Percentiles rank a stretch among this genome's conserved stretches.
Evolutionary conservation across 2,329 filamentous ascomycete species (phyloP).

Genomic region (Clarireedia monteithiana): DNA sequence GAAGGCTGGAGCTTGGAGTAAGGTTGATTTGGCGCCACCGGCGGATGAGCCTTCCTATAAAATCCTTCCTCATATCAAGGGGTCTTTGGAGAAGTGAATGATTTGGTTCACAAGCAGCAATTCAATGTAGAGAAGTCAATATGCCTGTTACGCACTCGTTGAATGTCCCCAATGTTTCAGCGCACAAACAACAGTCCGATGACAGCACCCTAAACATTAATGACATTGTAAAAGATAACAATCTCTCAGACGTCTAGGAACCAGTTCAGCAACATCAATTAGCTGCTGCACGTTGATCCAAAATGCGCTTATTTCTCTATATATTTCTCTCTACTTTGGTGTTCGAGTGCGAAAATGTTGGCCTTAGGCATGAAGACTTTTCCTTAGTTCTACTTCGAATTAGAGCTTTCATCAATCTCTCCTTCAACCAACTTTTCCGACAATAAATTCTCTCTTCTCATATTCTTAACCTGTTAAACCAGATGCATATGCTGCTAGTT

Average conservation of each 20-base stretch:
- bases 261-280: no score
- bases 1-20: slow-evolving; percentile 21
- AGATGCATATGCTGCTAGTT: slow-evolving; percentile 17
- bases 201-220: no score
- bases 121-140: no score
- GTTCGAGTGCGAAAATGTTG: no score
- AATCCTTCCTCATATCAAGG: slow-evolving; percentile 23
- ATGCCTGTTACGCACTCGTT: background rate
- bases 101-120: no score
- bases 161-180: background rate
- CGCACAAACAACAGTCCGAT: no score
- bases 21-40: slow-evolving; percentile 21
- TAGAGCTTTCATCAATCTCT: background rate
- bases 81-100: slow-evolving; percentile 22
- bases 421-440: background rate
- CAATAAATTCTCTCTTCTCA: background rate
- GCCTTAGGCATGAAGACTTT: background rate
- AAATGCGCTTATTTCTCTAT: no score
- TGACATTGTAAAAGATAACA: no score
- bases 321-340: no score
- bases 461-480: background rate
- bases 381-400: background rate
- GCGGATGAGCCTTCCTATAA: slow-evolving; percentile 18
- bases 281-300: no score
- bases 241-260: no score